A percentile compares a stretch with the other conserved stretches of the same genome.
Evolutionary conservation across 352 stramenopile species (phyloP).

Genomic region (Pilasporangium apinafurcum): DNA sequence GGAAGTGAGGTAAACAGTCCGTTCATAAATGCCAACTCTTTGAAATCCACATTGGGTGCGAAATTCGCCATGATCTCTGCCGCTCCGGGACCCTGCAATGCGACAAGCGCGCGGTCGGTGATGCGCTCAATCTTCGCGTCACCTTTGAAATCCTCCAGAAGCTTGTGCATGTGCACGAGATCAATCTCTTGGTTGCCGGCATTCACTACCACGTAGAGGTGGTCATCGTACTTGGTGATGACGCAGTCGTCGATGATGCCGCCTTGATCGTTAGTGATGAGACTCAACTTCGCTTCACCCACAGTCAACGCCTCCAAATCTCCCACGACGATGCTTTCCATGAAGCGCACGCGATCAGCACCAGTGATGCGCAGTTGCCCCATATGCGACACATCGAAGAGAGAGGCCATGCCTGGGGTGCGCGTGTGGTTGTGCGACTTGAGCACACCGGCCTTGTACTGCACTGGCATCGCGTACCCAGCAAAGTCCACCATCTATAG

Average conservation of each 20-base stretch:
- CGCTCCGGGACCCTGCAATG: conserved; percentile 93
- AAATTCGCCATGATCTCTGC: conserved; percentile 79
- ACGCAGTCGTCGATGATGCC: conserved; percentile 99
- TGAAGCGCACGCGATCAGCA: conserved; percentile 91
- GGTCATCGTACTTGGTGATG: conserved; percentile 93
- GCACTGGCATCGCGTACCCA: conserved; percentile 96
- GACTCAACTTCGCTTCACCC: conserved; percentile 89
- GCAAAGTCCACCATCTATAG: conserved; percentile 94
- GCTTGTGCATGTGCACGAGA: conserved; percentile 90
- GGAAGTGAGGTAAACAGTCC: conserved; percentile 83
- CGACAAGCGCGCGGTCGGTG: conserved; percentile 90
- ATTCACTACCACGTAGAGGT: conserved; percentile 97
- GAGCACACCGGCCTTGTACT: conserved; percentile 96
- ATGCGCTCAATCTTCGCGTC: conserved; percentile 95
- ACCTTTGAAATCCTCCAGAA: conserved; percentile 80
- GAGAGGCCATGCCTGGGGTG: conserved; percentile 56
- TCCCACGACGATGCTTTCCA: conserved; percentile 95
- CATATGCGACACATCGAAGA: conserved; percentile 99
- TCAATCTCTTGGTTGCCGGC: conserved; percentile 96
- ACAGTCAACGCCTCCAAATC: conserved; percentile 87
- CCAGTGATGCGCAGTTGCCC: conserved; percentile 93
- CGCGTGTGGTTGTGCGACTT: conserved; percentile 90
- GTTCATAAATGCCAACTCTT: conserved; percentile 96
- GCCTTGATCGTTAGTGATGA: conserved; percentile 95
- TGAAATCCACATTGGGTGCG: conserved; percentile 86